Evolutionary conservation across 257 asterid species (phyloP), one percentile per base, ranked within the genome.

Genomic region (Fraxinus cuspidata): DNA sequence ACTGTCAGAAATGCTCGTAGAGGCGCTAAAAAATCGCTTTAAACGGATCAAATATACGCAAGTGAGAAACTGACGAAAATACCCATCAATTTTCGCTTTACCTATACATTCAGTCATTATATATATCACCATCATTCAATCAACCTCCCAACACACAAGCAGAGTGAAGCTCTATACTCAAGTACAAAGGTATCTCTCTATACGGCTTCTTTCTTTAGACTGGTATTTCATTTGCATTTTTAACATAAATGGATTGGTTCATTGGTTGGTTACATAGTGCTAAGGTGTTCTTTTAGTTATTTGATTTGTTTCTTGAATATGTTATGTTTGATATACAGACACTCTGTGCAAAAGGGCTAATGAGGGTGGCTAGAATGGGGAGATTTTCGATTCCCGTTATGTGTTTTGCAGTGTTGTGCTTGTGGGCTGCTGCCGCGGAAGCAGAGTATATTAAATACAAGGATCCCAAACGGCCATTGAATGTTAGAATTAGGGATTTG

Each of bases 391-490:
- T 73, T 38, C 12, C 80, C 63, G 7, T 71, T 1, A 18, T 32
- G 69, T 65, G 70, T 42, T 42, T 75, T 4, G 10, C 69, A 63
- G 16, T 58, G 34, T 5, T 82, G 16, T 76, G 79, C 35, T 82
- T 80, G 32, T 71, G 58, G 60, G 70, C 49, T 18, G 60, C 69
- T 21, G 21, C 38, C 18, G 40, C 84, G 56, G 85, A 77, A 66
- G 91, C 83, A 58, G 85, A 73, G 58, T 72, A 78, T 38, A 5
- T 81, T 72, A 89, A 80, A 80, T 90, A 90, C 84, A 88, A 78
- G 86, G 91, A 90, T 77, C 87, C 91, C 4, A 85, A 82, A 15
- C 87, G 83, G 79, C 86, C 88, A 11, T 4, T 86, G 74, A 65
- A 72, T 47, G 75, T 66, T 27, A 85, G 96, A 69, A 85, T 90